A percentile compares a stretch with the other conserved stretches of the same genome.
Conservation (phyloP, 257 asterid genomes). For the Perilla frutescens region DNA sequence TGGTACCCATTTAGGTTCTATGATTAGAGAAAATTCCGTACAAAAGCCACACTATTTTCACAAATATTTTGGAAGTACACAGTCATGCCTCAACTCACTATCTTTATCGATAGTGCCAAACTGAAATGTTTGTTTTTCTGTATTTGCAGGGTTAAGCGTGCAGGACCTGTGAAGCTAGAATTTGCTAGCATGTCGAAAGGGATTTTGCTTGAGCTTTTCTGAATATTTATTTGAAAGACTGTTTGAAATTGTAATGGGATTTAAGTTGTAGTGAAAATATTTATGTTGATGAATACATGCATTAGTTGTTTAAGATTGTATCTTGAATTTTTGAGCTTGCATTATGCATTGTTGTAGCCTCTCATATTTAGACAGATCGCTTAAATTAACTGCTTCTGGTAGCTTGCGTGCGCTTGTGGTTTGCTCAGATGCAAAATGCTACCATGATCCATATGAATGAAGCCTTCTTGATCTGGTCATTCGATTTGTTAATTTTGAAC, state of each 20-base stretch:
- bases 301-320: background rate
- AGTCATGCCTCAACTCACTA: too few species aligned
- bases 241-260: background rate
- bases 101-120: background rate
- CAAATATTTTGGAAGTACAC: too few species aligned
- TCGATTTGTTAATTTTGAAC: too few species aligned
- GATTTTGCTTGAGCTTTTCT: conserved; percentile 9
- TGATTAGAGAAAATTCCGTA: too few species aligned
- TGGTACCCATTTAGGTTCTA: too few species aligned
- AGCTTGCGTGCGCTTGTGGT: background rate
- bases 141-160: conserved; percentile 46
- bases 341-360: background rate
- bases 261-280: conserved; percentile 19
- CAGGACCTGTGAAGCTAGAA: conserved; percentile 43
- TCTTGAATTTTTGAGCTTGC: background rate
- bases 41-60: too few species aligned
- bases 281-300: conserved; percentile 25
- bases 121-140: conserved; percentile 3
- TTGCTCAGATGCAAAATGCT: too few species aligned
- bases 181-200: background rate
- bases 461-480: too few species aligned
- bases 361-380: background rate
- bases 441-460: too few species aligned
- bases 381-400: background rate
- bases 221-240: conserved; percentile 21